These are phyloP conservation scores for Tetratostichococcus sp. DNA, from an alignment of 139 green algal species.

Conservation along the genomic window DNA sequence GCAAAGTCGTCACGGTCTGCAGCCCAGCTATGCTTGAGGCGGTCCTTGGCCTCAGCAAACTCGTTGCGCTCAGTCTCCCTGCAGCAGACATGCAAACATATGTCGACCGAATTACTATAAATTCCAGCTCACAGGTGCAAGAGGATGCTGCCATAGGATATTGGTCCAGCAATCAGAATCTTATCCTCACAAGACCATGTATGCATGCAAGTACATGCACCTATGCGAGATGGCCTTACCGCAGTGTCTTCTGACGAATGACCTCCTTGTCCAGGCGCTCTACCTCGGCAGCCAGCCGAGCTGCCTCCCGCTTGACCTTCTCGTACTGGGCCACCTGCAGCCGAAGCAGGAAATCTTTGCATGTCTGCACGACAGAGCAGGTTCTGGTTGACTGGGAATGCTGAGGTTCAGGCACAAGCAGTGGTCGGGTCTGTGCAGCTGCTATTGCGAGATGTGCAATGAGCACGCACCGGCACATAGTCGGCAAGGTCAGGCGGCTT, in stretches of 20 bases:
- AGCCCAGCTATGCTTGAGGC: constrained; percentile 20
- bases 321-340: neutral
- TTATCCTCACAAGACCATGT: too few species aligned
- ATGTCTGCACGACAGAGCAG: too few species aligned
- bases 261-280: constrained; percentile 22
- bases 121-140: too few species aligned
- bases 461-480: neutral
- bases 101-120: too few species aligned
- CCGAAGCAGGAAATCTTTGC: neutral
- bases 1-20: constrained; percentile 23
- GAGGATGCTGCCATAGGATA: too few species aligned
- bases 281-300: constrained; percentile 10
- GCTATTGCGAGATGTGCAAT: too few species aligned
- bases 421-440: too few species aligned
- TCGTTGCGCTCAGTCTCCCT: constrained; percentile 17
- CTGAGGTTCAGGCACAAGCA: neutral
- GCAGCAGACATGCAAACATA: neutral
- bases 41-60: constrained; percentile 23
- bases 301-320: constrained; percentile 14
- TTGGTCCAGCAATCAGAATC: too few species aligned
- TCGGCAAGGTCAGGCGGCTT: neutral
- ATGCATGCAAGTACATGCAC: neutral
- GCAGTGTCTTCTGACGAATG: constrained; percentile 12
- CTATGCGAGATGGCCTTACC: neutral
- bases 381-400: too few species aligned